Evolutionary conservation across 306 rosid species (phyloP), one percentile per base, ranked within the genome.

Genomic region (Cotoneaster glaucophyllus): DNA sequence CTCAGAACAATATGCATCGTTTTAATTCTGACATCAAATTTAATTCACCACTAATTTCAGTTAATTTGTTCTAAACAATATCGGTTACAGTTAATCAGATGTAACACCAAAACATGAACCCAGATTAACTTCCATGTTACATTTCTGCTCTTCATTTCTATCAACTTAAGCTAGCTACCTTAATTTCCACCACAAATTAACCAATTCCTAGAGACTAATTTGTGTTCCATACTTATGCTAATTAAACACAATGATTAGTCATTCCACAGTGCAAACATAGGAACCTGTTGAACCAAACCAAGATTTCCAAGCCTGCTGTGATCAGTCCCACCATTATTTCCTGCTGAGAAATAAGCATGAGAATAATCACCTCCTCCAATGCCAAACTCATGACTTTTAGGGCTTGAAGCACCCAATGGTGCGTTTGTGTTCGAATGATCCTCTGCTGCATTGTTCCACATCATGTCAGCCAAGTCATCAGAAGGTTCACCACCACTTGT

Each of bases 221-320:
- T 62, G 37, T n/a, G 76, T 9, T 59, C 44, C 67, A 17, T 15
- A 39, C 26, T 48, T 63, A 9, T 28, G 11, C 73, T n/a, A 37
- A 9, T 43, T 25, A 45, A 25, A 15, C 12, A 18, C 29, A 4
- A 22, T 24, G 13, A 67, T 78, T 81, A 86, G 67, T 88, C 96
- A 71, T 88, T 90, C 97, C 97, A 92, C 74, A 95, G 74, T 43
- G 97, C 96, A 87, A 95, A 95, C 90, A 89, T 78, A 1, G 97
- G 92, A 73, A 81, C 92, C 75, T 85, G 92, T 83, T 88, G 93
- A 85, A 79, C 96, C 84, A 92, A 68, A 37, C 85, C 92, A 70
- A 85, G 77, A 78, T 59, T 87, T 37, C 88, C 93, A 56, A 84
- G 58, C 80, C 90, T 75, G 77, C 77, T 64, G 53, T 81, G 79